These are phyloP conservation scores for Mortierella claussenii DNA, from an alignment of 192 early-diverging fungal genomes.

Conservation along the genomic window DNA sequence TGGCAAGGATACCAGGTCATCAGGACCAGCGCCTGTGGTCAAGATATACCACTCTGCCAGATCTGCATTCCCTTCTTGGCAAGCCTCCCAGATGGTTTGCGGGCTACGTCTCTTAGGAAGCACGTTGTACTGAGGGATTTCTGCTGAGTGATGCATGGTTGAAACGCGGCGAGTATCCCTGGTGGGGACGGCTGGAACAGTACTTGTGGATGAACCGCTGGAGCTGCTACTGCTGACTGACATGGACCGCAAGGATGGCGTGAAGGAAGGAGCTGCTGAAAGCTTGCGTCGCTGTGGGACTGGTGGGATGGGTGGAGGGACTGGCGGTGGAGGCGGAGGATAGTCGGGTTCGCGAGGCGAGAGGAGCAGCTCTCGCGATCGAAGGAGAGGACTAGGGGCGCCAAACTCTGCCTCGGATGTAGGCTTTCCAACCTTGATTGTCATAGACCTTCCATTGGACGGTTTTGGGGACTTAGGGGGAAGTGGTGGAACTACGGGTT, in stretches of 20 bases:
- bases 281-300: slow-evolving; percentile 38
- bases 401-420: slow-evolving; percentile 15
- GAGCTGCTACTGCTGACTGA: slow-evolving; percentile 47
- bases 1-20: slow-evolving; percentile 22
- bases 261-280: slow-evolving; percentile 20
- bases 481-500: background rate
- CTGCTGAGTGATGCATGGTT: slow-evolving; percentile 24
- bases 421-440: slow-evolving; percentile 22
- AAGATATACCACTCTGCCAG: slow-evolving; percentile 42
- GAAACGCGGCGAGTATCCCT: slow-evolving; percentile 39
- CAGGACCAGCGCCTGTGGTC: slow-evolving; percentile 22
- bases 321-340: slow-evolving; percentile 34
- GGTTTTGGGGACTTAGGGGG: background rate
- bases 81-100: slow-evolving; percentile 42
- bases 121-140: slow-evolving; percentile 23
- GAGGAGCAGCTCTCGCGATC: slow-evolving; percentile 26
- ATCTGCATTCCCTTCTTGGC: slow-evolving; percentile 42
- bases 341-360: slow-evolving; percentile 49
- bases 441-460: slow-evolving; percentile 3
- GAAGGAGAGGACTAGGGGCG: background rate
- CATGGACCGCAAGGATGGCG: slow-evolving; percentile 31
- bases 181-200: slow-evolving; percentile 18
- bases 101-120: slow-evolving; percentile 16
- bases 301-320: slow-evolving; percentile 48
- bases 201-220: slow-evolving; percentile 21